These are phyloP conservation scores for Lichtheimia corymbifera DNA, from an alignment of 371 early-diverging fungal species.

Conservation along the genomic window DNA sequence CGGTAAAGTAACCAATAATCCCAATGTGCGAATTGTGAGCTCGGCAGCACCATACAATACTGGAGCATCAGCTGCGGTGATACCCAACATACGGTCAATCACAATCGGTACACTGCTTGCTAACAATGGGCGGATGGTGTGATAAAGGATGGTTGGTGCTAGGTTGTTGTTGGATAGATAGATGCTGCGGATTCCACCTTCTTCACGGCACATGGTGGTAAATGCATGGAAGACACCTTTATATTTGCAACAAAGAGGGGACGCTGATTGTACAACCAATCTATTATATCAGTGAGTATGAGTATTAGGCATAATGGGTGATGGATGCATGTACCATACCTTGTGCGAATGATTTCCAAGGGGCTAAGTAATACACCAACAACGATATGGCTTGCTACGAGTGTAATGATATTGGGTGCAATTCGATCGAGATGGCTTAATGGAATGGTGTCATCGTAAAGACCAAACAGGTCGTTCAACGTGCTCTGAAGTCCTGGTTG, in stretches of 20 bases:
- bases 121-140: slow-evolving; percentile 73
- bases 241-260: slow-evolving; percentile 74
- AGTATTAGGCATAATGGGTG: neutral
- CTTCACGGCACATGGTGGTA: slow-evolving; percentile 70
- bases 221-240: slow-evolving; percentile 70
- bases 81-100: slow-evolving; percentile 66
- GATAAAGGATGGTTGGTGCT: slow-evolving; percentile 77
- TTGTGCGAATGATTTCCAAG: slow-evolving; percentile 73
- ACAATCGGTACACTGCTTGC: slow-evolving; percentile 66
- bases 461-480: slow-evolving; percentile 73
- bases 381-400: slow-evolving; percentile 67
- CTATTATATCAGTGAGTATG: slow-evolving; percentile 21
- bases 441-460: slow-evolving; percentile 79
- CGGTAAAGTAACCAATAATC: slow-evolving; percentile 78
- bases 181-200: slow-evolving; percentile 74
- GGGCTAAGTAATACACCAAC: slow-evolving; percentile 77
- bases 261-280: slow-evolving; percentile 71
- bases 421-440: slow-evolving; percentile 64
- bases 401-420: slow-evolving; percentile 65
- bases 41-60: slow-evolving; percentile 65
- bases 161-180: slow-evolving; percentile 66
- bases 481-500: slow-evolving; percentile 75
- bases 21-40: slow-evolving; percentile 61
- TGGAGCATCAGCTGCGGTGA: slow-evolving; percentile 68
- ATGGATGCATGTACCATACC: slow-evolving; percentile 26